Conservation (phyloP, 192 early-diverging fungal genomes). For the Coemansia sp. region DNA sequence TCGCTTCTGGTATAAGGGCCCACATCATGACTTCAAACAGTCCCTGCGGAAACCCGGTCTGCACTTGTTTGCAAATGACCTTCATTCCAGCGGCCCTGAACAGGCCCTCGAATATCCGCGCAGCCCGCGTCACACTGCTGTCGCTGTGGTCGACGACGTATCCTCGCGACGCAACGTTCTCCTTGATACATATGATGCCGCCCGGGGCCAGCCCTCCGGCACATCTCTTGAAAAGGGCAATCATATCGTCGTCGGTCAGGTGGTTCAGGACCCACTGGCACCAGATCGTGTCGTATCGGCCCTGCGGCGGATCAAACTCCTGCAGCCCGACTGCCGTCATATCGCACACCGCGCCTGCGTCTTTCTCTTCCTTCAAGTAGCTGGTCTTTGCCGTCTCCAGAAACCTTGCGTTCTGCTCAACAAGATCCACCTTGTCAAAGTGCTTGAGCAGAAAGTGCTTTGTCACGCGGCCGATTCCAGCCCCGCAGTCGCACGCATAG, state of each 20-base stretch:
- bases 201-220: slow-evolving; percentile 62
- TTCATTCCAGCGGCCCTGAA: slow-evolving; percentile 64
- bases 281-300: slow-evolving; percentile 92
- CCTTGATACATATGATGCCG: slow-evolving; percentile 87
- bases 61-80: slow-evolving; percentile 61
- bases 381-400: slow-evolving; percentile 64
- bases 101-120: slow-evolving; percentile 53
- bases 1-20: slow-evolving; percentile 26
- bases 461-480: slow-evolving; percentile 92
- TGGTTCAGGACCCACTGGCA: slow-evolving; percentile 97
- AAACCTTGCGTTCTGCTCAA: slow-evolving; percentile 81
- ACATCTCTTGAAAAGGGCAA: slow-evolving; percentile 79
- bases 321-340: slow-evolving; percentile 80
- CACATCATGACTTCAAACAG: slow-evolving; percentile 74
- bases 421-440: slow-evolving; percentile 87
- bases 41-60: slow-evolving; percentile 68
- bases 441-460: slow-evolving; percentile 76
- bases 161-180: slow-evolving; percentile 71
- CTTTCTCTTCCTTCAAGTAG: slow-evolving; percentile 63
- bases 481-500: slow-evolving; percentile 81
- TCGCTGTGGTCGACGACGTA: slow-evolving; percentile 80
- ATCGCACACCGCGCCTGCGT: slow-evolving; percentile 59
- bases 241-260: slow-evolving; percentile 85
- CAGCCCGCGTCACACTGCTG: slow-evolving; percentile 67
- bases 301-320: slow-evolving; percentile 65